phyloP scores from a whole-genome alignment of 2,329 filamentous ascomycete species.

The Colletotrichum agaves region DNA sequence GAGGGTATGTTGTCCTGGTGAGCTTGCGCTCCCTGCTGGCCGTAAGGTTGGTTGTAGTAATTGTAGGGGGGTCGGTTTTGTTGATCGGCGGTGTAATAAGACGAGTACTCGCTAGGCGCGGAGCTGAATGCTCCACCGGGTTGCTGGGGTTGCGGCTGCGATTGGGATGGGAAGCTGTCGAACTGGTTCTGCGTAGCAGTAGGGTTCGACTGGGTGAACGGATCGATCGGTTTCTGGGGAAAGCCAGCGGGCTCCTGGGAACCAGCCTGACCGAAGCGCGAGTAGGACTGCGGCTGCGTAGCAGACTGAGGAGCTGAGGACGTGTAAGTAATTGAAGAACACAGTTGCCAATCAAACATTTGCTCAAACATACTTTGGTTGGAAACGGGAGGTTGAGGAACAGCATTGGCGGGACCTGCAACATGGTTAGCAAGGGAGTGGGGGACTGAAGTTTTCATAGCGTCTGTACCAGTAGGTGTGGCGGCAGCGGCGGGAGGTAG shows the following conservation, averaged over 20 bases:
- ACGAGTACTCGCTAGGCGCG: conserved; percentile 81
- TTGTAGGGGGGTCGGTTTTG: conserved; percentile 80
- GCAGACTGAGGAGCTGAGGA: conserved; percentile 56
- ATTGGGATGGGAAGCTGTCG: conserved; percentile 66
- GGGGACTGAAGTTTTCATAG: conserved; percentile 39
- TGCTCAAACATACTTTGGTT: conserved; percentile 51
- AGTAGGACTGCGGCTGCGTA: conserved; percentile 72
- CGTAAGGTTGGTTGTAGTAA: conserved; percentile 74
- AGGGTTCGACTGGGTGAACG: conserved; percentile 80
- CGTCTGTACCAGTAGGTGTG: conserved; percentile 47
- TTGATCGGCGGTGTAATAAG: conserved; percentile 84
- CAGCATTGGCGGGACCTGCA: conserved; percentile 43
- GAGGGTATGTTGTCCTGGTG: conserved; percentile 77
- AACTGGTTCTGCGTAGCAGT: conserved; percentile 63
- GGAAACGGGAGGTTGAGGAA: conserved; percentile 41
- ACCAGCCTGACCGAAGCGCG: conserved; percentile 73
- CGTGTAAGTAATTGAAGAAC: neutral
- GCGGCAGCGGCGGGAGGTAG: conserved; percentile 53
- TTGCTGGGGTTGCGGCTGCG: conserved; percentile 66
- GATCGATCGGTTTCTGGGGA: conserved; percentile 85
- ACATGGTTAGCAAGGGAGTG: conserved; percentile 12
- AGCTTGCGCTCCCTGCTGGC: conserved; percentile 66
- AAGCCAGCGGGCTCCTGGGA: conserved; percentile 70
- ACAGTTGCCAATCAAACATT: conserved; percentile 45
- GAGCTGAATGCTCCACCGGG: conserved; percentile 77